These are phyloP conservation scores for Podospora pseudocomata DNA, from an alignment of 495 filamentous ascomycete species.

Conservation along the genomic window DNA sequence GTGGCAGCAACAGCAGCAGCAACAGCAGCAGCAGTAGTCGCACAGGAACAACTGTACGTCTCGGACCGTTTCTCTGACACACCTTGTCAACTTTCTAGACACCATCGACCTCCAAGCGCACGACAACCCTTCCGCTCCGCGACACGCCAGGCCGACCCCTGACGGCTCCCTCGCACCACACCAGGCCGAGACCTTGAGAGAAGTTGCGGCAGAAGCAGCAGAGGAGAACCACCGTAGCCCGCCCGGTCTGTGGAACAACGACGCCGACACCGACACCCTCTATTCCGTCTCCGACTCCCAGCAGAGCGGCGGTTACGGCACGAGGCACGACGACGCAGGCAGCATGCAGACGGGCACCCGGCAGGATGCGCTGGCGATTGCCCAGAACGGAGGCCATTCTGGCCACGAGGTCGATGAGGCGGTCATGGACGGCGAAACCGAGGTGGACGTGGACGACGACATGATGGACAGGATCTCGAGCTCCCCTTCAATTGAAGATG, in stretches of 20 bases:
- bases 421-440: conserved; percentile 62
- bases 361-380: conserved; percentile 52
- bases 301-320: conserved; percentile 10
- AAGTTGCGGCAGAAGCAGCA: conserved; percentile 69
- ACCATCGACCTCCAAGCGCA: conserved; percentile 86
- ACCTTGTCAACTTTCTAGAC: conserved; percentile 53
- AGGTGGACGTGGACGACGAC: conserved; percentile 78
- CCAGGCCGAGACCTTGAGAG: conserved; percentile 76
- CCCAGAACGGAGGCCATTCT: conserved; percentile 51
- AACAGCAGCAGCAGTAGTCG: neutral
- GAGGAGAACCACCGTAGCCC: conserved; percentile 59
- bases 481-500: conserved; percentile 97
- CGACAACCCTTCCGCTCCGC: conserved; percentile 73
- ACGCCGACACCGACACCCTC: conserved; percentile 35
- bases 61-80: conserved; percentile 28
- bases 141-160: conserved; percentile 50
- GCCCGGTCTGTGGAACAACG: conserved; percentile 49
- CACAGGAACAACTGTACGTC: conserved; percentile 13
- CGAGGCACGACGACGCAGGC: conserved; percentile 19
- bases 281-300: conserved; percentile 9
- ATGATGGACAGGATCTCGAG: conserved; percentile 98
- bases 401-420: conserved; percentile 62
- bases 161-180: conserved; percentile 68
- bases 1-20: conserved; percentile 5
- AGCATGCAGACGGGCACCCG: conserved; percentile 40